Evolutionary conservation across 495 filamentous ascomycete genomes (phyloP).

Genomic region (Monascus purpureus): DNA sequence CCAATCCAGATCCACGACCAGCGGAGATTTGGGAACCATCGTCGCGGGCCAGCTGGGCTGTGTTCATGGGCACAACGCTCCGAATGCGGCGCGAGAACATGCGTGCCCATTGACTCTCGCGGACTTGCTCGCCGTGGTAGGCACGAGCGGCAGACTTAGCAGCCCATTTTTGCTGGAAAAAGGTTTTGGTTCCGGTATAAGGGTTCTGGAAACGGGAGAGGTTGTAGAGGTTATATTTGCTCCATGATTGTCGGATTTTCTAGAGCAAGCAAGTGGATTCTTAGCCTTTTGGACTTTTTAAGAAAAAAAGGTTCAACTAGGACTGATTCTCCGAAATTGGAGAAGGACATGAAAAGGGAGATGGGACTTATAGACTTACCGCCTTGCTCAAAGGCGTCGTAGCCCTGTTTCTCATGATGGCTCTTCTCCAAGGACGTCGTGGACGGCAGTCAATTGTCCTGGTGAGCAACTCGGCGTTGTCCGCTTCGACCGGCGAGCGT

Average conservation of each 20-base stretch:
- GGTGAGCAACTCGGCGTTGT: constrained; percentile 1
- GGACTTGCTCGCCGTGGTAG: constrained; percentile 91
- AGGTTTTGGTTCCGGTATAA: constrained; percentile 38
- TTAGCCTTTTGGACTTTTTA: too few relatives aligned
- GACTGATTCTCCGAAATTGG: too few relatives aligned
- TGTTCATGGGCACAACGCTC: constrained; percentile 74
- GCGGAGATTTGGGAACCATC: constrained; percentile 71
- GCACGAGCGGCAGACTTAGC: constrained; percentile 69
- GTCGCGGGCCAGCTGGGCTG: constrained; percentile 52
- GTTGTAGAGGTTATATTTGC: constrained; percentile 94
- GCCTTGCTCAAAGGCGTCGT: constrained; percentile 29
- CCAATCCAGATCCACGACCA: constrained; percentile 66
- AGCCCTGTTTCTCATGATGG: constrained; percentile 36
- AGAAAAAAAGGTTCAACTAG: too few relatives aligned
- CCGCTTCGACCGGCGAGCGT: too few relatives aligned
- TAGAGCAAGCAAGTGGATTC: constrained; percentile 21
- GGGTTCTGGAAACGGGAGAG: constrained; percentile 38
- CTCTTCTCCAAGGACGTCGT: constrained; percentile 6
- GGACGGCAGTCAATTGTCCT: neutral
- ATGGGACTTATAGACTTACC: constrained; percentile 13
- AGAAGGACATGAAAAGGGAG: constrained; percentile 1
- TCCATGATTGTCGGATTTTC: constrained; percentile 96
- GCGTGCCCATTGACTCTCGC: constrained; percentile 77
- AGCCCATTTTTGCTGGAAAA: constrained; percentile 96
- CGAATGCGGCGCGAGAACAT: constrained; percentile 73